Base-by-base conservation (phyloP, 768 basidiomycete genomes). In the Lactarius sanguifluus region DNA sequence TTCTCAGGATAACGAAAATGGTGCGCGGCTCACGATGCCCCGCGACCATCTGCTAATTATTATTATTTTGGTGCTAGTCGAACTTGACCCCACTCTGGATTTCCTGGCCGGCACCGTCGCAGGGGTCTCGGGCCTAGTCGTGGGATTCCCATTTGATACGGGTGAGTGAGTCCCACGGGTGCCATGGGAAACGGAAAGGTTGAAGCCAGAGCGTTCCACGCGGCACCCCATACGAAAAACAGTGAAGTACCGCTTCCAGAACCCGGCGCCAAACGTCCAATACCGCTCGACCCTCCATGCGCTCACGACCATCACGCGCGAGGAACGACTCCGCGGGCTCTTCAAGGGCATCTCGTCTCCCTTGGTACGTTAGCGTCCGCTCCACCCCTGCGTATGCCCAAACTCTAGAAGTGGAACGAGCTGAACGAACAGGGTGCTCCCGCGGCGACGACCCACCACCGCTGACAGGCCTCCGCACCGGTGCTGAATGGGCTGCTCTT, bases 401-500 rank as follows among this genome's bases (percentile, higher is more conserved):
- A 23, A 13, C 5, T 13, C 13, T 2, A 12, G 20, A n/a, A 15
- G 12, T 3, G 47, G 23, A n/a, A 50, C 47, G 41, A 60, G 59
- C 52, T 61, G 59, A 59, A 56, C 52, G 12, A 20, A 40, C 16
- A 15, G 30, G 15, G 38, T 5, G n/a, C 47, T 23, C 10, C n/a
- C 12, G 23, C 47, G 23, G 32, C 60, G 7, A 8, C 40, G n/a
- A 52, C 23, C 16, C 57, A 36, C 32, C 8, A 30, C 7, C 30
- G 30, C 45, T 54, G 20, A 30, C 68, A 92, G 91, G 81, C 85
- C 1, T 85, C 87, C 3, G 83, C 84, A 28, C 90, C 91, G 0
- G 77, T 90, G 2, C 83, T 93, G 80, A 97, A 96, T 72, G 93
- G 94, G 15, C 79, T 94, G 18, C 86, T 96, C 4, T 96, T 97